phyloP scores from a whole-genome alignment of 2,329 filamentous ascomycete species.

The Aspergillus sp. region DNA sequence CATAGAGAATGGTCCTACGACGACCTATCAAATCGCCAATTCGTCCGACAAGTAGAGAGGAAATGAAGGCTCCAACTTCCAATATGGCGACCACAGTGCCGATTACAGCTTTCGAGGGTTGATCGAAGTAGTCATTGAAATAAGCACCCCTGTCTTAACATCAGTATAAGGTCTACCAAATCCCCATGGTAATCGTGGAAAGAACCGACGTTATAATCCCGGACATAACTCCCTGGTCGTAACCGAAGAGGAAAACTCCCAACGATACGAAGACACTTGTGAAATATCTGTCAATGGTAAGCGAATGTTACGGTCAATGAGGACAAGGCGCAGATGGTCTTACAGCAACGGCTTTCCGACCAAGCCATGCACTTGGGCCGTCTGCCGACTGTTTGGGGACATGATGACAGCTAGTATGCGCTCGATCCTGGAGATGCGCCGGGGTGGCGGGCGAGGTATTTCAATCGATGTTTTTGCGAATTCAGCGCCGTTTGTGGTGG shows the following conservation, averaged over 20 bases:
- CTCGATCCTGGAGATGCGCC: slow-evolving; percentile 64
- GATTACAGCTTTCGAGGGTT: slow-evolving; percentile 82
- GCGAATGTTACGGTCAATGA: slow-evolving; percentile 5
- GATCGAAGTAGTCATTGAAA: slow-evolving; percentile 89
- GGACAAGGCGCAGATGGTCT: slow-evolving; percentile 29
- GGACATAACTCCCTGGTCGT: slow-evolving; percentile 66
- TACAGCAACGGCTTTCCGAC: slow-evolving; percentile 95
- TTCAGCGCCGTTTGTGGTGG: slow-evolving; percentile 40
- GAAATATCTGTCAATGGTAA: slow-evolving; percentile 68
- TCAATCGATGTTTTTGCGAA: slow-evolving; percentile 57
- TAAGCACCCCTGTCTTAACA: slow-evolving; percentile 65
- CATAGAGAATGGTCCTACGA: slow-evolving; percentile 86
- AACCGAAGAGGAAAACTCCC: slow-evolving; percentile 65
- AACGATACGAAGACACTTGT: slow-evolving; percentile 75
- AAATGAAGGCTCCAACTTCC: slow-evolving; percentile 87
- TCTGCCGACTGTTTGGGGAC: slow-evolving; percentile 68
- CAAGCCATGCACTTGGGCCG: slow-evolving; percentile 79
- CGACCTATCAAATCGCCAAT: slow-evolving; percentile 91
- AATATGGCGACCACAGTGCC: slow-evolving; percentile 98
- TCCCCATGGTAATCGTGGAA: background rate
- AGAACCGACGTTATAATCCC: slow-evolving; percentile 64
- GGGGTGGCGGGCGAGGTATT: slow-evolving; percentile 68
- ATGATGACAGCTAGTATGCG: slow-evolving; percentile 79
- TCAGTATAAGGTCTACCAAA: slow-evolving; percentile 12
- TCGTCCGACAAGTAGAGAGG: slow-evolving; percentile 80